Base-by-base conservation (phyloP, 2,329 filamentous ascomycete genomes). In the Colletotrichum cuscutae region DNA sequence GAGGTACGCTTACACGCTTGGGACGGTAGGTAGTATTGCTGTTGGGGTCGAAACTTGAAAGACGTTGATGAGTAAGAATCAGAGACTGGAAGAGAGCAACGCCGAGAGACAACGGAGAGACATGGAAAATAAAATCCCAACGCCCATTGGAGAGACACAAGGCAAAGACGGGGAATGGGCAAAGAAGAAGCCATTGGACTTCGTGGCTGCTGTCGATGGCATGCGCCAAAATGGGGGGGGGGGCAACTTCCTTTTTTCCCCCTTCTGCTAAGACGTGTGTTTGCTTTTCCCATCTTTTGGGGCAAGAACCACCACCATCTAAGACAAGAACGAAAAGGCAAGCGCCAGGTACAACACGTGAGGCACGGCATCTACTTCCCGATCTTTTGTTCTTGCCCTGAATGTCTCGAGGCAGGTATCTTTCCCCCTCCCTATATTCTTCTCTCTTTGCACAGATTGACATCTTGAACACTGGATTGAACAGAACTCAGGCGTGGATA, bases 211-310 rank as follows among this genome's bases (percentile, higher is more conserved):
- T 57, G n/a, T 63, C 24, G 59, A 68, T 56, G 66, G 65, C 49
- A 68, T 64, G 66, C 59, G 32, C 49, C 26, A 68, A 64, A 30
- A 64, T 64, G 46, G 66, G 42, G 42, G n/a, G 59, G 59, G 42
- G n/a, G 59, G 59, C 26, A 68, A 49, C 32, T 64, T n/a, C 28
- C 46, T 37, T 59, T 60, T 59, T 59, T 37, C 28, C 35, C 53
- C n/a, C 15, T 19, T 37, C 28, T 24, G n/a, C 24, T n/a, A n/a
- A 30, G 19, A 35, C 28, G 30, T 65, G 11, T 68, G 5, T 22
- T n/a, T 37, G 32, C 30, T 54, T 22, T 54, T 59, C 2, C 19
- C 54, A n/a, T 59, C 28, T 66, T 32, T n/a, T 24, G 26, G 30
- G 32, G 35, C 54, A 22, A 42, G 53, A 46, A 52, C 11, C 15